These are phyloP conservation scores for carrot (Daucus carota) DNA, from an alignment of 129 eudicot genomes.

Conservation along the genomic window DH1_v3.0 NC_030383.2:42677501-42678000, in stretches of 20 bases:
- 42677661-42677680: no score
- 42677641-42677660: background rate
- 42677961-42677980: no score
- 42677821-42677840: background rate
- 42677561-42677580: background rate
- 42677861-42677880: no score
- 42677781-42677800: background rate
- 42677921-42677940: no score
- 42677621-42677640: background rate
- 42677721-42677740: background rate
- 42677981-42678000: no score
- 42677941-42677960: no score
- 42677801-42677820: background rate
- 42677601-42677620: background rate
- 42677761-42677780: conserved; percentile 2
- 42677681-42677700: background rate
- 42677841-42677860: no score
- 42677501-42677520: no score
- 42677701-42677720: no score
- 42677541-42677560: background rate
- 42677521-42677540: no score
- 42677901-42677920: no score
- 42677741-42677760: background rate
- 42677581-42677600: background rate
- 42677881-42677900: no score